phyloP scores from a whole-genome alignment of 2,329 filamentous ascomycete genomes.

The Cladosporium sp. region DNA sequence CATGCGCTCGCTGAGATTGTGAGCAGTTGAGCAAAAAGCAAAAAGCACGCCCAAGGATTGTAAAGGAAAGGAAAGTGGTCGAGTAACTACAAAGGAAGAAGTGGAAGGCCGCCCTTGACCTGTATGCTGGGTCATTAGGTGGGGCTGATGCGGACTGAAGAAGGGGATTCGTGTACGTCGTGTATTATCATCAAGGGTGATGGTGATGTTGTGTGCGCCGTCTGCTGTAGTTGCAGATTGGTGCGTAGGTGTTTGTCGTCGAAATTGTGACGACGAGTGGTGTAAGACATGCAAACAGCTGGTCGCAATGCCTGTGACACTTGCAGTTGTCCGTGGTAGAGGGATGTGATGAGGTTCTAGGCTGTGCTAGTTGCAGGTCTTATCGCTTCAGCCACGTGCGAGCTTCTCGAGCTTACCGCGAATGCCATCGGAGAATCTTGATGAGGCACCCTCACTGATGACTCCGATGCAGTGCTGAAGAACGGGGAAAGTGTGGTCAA shows the following conservation, averaged over 20 bases:
- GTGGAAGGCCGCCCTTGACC: neutral
- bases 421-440: constrained; percentile 53
- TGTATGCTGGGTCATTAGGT: constrained; percentile 5
- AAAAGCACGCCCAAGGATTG: neutral
- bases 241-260: neutral
- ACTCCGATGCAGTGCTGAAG: constrained; percentile 51
- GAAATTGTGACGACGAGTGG: too few relatives aligned
- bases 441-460: constrained; percentile 50
- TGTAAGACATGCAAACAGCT: neutral
- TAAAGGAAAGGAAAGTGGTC: neutral
- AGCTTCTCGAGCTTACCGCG: constrained; percentile 50
- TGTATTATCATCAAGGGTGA: neutral
- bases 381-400: constrained; percentile 26
- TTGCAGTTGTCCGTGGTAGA: neutral
- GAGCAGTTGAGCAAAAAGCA: neutral
- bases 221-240: neutral
- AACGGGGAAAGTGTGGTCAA: constrained; percentile 47
- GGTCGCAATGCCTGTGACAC: neutral
- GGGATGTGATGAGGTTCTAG: neutral
- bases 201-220: neutral
- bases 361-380: neutral
- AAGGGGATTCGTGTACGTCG: constrained; percentile 2
- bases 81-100: neutral
- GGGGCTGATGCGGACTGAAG: neutral
- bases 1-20: too few relatives aligned